Evolutionary conservation across 345 rosid genomes (phyloP).

Genomic region (Eucalyptus globulus): DNA sequence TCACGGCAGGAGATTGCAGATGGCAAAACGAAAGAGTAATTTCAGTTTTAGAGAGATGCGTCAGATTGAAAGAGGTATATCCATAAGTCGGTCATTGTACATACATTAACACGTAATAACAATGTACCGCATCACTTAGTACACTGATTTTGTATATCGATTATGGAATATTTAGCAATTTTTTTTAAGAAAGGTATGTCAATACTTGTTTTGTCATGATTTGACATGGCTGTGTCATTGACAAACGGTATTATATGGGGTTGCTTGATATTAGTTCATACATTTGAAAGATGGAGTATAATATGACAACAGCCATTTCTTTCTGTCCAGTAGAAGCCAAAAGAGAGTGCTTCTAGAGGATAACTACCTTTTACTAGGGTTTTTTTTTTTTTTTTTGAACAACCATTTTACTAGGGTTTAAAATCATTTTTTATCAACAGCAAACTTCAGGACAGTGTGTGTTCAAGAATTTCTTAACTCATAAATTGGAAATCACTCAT

Average conservation of each 20-base stretch:
- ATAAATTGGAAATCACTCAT: background rate
- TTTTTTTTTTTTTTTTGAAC: no score
- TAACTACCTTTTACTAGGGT: no score
- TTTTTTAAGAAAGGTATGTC: background rate
- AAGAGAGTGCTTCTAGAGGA: background rate
- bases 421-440: background rate
- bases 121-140: background rate
- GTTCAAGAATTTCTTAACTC: background rate
- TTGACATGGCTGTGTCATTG: background rate
- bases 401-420: background rate
- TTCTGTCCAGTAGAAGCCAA: background rate
- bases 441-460: background rate
- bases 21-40: background rate
- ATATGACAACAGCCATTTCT: background rate
- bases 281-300: background rate
- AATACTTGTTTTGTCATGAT: background rate
- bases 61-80: background rate
- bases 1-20: background rate
- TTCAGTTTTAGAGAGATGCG: background rate
- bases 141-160: background rate
- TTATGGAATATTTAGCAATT: background rate
- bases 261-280: background rate
- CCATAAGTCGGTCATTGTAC: background rate
- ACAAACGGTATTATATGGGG: background rate
- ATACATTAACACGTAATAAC: background rate